Evolutionary conservation across 1,139 yeast genomes (phyloP), one percentile per base, ranked within the genome.

Genomic region (Kodamaea fungicola): DNA sequence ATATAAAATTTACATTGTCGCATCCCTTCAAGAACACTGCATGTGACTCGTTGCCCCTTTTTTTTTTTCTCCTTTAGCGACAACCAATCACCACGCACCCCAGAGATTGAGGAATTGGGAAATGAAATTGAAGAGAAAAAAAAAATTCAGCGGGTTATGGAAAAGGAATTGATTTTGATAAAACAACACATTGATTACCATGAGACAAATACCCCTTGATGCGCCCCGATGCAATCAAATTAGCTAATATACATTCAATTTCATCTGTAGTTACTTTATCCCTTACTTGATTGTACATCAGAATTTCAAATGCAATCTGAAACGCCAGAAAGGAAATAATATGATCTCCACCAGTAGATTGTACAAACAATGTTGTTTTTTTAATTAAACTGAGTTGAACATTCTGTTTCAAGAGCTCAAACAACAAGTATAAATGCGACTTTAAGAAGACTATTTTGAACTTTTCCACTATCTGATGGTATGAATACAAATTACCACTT

Each of bases 151-250:
- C 9, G 8, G 22, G 10, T 35, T 34, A n/a, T 3, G 46, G 95
- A 54, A 90, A 90, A 3, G 96, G 82, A 23, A 76, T 76, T 22
- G 71, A 75, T 55, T 83, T 86, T 48, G 95, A 83, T 40, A 90
- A 61, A 10, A 90, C 96, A 22, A 89, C 65, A 42, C 86, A 83
- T 38, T 78, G 67, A 49, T 84, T 78, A 10, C 79, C 75, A 53
- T 87, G 94, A 6, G 95, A 84, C 19, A 90, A 62, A 57, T 89
- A 90, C 1, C 97, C 97, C 61, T 85, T 88, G 42, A 89, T 67
- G 39, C 63, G 64, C 8, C 87, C 86, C 31, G 60, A 62, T 35
- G 72, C 67, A 12, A 90, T 87, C 49, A 85, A 61, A 40, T 76
- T 76, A 0, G 96, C 90, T 30, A 89, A 50, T 21, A 76, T 60